These are phyloP conservation scores for Colletotrichum salicis DNA, from an alignment of 2,329 filamentous ascomycete genomes.

Conservation along the genomic window DNA sequence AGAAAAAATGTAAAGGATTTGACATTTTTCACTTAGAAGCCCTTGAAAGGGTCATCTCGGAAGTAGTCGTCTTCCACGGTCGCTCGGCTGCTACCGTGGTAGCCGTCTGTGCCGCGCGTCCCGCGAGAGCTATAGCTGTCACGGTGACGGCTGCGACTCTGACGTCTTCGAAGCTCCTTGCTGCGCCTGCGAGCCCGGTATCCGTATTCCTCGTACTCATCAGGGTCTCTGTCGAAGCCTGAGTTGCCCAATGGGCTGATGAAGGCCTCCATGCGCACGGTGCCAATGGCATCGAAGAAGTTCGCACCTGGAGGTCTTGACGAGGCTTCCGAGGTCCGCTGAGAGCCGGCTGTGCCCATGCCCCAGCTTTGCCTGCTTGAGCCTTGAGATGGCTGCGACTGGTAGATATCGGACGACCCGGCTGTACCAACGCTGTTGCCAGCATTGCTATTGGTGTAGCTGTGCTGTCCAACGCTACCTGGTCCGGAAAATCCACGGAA, in stretches of 20 bases:
- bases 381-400: conserved; percentile 62
- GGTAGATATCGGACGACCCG: conserved; percentile 70
- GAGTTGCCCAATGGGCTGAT: conserved; percentile 72
- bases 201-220: conserved; percentile 62
- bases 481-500: conserved; percentile 83
- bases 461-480: conserved; percentile 53
- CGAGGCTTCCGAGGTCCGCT: conserved; percentile 67
- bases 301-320: conserved; percentile 58
- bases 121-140: conserved; percentile 61
- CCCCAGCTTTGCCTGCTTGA: conserved; percentile 53
- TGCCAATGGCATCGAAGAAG: conserved; percentile 90
- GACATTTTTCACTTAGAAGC: conserved; percentile 57
- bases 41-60: conserved; percentile 70
- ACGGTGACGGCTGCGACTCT: conserved; percentile 64
- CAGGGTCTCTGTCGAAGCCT: conserved; percentile 57
- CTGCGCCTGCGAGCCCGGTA: conserved; percentile 61
- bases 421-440: conserved; percentile 67
- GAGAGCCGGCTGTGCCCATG: conserved; percentile 57
- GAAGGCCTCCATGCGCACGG: conserved; percentile 96
- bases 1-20: conserved; percentile 11
- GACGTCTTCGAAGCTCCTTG: conserved; percentile 63
- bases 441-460: conserved; percentile 66
- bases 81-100: conserved; percentile 57
- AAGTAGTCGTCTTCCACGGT: conserved; percentile 66
- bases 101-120: conserved; percentile 59